Conservation (phyloP, 78 protist species). For the Guillardia theta region DNA sequence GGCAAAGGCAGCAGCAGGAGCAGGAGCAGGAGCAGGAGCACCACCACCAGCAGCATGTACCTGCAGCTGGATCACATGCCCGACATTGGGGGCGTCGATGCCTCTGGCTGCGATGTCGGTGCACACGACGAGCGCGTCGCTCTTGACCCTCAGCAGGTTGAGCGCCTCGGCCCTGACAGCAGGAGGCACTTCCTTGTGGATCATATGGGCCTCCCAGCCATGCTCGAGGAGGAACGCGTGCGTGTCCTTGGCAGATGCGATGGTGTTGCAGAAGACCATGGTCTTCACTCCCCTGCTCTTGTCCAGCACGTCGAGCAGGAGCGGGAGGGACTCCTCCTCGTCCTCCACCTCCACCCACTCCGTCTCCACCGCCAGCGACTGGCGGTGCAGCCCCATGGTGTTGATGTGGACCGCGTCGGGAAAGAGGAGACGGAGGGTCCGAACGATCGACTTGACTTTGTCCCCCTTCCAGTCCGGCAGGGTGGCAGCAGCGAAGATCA, state of each 20-base stretch:
- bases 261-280: background rate
- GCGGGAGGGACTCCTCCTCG: background rate
- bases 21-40: too few species aligned
- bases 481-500: background rate
- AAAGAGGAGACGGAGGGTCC: background rate
- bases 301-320: background rate
- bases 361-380: background rate
- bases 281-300: background rate
- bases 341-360: background rate
- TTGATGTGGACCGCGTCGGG: background rate
- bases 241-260: background rate
- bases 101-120: slow-evolving; percentile 79
- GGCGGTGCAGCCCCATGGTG: background rate
- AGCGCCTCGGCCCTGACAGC: background rate
- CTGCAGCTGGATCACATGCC: slow-evolving; percentile 89
- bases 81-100: slow-evolving; percentile 88
- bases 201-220: background rate
- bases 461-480: background rate
- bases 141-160: background rate
- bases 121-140: background rate
- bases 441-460: background rate
- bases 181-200: background rate
- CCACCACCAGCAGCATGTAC: too few species aligned
- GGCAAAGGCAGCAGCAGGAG: too few species aligned
- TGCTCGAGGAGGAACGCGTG: background rate